phyloP scores from a whole-genome alignment of 2,329 filamentous ascomycete species.

The Talaromyces atroroseus region DNA sequence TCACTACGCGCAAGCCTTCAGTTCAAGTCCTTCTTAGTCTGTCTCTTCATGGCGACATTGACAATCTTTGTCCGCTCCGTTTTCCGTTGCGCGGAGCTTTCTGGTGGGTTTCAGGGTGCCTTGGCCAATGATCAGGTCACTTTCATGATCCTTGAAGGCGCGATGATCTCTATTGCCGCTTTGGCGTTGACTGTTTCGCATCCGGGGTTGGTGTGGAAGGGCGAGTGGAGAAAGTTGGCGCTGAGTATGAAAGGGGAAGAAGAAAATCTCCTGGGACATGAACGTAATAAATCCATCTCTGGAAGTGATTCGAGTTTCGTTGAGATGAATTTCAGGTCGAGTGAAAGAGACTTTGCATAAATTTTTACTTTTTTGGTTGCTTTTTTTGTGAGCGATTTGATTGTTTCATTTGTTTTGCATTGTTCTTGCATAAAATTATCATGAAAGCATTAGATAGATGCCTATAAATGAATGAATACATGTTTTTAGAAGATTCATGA shows the following conservation, averaged over 20 bases:
- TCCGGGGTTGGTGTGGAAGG: constrained; percentile 30
- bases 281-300: not conserved
- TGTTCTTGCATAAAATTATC: no score
- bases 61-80: constrained; percentile 45
- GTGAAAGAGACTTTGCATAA: not conserved
- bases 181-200: constrained; percentile 44
- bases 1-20: constrained; percentile 10
- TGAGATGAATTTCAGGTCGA: not conserved
- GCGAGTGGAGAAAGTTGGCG: constrained; percentile 6
- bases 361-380: not conserved
- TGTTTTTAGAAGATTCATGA: not conserved
- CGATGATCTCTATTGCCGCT: constrained; percentile 48
- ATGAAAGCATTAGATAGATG: no score
- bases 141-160: constrained; percentile 51
- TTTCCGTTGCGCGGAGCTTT: constrained; percentile 48
- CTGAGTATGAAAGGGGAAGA: not conserved
- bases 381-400: not conserved
- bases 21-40: constrained; percentile 17
- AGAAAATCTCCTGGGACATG: not conserved
- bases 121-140: constrained; percentile 47
- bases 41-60: constrained; percentile 38
- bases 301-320: not conserved
- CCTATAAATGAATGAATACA: not conserved
- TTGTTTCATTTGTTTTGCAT: not conserved
- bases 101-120: constrained; percentile 42